Base-by-base conservation (phyloP, 2,329 filamentous ascomycete species). In the Epichloe festucae region DNA sequence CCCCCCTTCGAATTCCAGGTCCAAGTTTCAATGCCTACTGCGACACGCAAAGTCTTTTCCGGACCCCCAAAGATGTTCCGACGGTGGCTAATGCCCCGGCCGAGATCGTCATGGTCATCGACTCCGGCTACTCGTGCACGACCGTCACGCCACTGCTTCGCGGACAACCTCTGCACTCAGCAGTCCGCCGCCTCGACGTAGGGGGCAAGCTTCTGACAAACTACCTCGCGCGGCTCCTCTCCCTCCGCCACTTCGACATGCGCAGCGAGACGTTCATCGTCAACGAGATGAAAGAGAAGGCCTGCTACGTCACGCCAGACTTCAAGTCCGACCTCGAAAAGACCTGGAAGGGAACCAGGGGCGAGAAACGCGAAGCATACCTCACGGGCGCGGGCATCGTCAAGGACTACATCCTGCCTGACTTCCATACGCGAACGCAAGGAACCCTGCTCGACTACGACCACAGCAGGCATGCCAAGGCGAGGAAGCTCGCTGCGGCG, bases 121-220 rank as follows among this genome's bases (percentile, higher is more conserved):
- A 98, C 65, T 87, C 86, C 1, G 90, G 90, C 21, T 95, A 96
- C 65, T 95, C 90, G 1, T 87, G 94, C 62, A 96, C 93, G 0
- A 95, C 87, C 2, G 76, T 97, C 49, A 91, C 90, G 0, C 93
- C 93, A 0, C 71, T 97, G 3, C 82, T 95, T 57, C 80, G 82
- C 50, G 91, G 90, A 27, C 82, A 80, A 23, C 84, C 91, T 2
- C 69, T 97, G 5, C 89, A 96, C 57, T 74, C 82, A 0, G 89
- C 87, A 0, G 80, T 95, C 51, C 83, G 91, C 19, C 79, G 93
- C 40, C 80, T 98, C 46, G 89, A 96, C 51, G 78, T 97, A 6
- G 93, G 93, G 43, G 93, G 93, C 52, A 97, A 95, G 68, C 79
- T 95, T 49, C 72, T 98, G 55, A 96, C 91, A 21, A 97, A 97